A percentile compares a stretch with the other conserved stretches of the same genome.
Evolutionary conservation across 2,329 filamentous ascomycete species (phyloP).

Genomic region (Reticulascus tulasneorum): DNA sequence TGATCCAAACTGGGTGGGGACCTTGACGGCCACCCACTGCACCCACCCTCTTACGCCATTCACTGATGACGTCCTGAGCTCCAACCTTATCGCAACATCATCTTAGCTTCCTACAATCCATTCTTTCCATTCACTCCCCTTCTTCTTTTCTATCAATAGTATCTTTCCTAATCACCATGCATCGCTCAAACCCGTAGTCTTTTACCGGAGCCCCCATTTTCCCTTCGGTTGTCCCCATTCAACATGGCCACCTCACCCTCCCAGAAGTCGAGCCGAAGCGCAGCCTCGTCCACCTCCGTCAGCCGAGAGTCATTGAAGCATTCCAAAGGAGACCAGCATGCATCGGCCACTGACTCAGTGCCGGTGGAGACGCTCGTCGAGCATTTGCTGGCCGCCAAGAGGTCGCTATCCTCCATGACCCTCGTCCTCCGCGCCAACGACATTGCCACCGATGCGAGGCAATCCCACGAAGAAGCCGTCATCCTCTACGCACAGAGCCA

Average conservation of each 20-base stretch:
- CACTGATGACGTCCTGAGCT: no score
- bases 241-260: conserved; percentile 14
- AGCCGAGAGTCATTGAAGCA: conserved; percentile 10
- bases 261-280: conserved; percentile 9
- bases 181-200: conserved; percentile 10
- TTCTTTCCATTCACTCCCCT: conserved; percentile 1
- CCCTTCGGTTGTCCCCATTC: conserved; percentile 3
- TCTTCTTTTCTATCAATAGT: not conserved
- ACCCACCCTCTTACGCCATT: no score
- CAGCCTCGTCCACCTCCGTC: conserved; percentile 15
- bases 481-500: conserved; percentile 65
- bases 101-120: conserved; percentile 10
- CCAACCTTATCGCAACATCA: conserved; percentile 15
- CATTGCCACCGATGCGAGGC: conserved; percentile 72
- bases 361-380: conserved; percentile 75
- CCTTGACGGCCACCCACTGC: no score
- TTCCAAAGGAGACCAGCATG: conserved; percentile 20
- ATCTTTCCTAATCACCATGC: conserved; percentile 2
- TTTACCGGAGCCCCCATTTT: conserved; percentile 4
- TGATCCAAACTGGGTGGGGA: no score
- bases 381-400: conserved; percentile 82
- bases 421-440: conserved; percentile 84
- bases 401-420: conserved; percentile 77
- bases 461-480: conserved; percentile 73
- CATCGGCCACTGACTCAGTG: conserved; percentile 33